Conservation (phyloP, 306 rosid species). For the Malus sieversii region DNA sequence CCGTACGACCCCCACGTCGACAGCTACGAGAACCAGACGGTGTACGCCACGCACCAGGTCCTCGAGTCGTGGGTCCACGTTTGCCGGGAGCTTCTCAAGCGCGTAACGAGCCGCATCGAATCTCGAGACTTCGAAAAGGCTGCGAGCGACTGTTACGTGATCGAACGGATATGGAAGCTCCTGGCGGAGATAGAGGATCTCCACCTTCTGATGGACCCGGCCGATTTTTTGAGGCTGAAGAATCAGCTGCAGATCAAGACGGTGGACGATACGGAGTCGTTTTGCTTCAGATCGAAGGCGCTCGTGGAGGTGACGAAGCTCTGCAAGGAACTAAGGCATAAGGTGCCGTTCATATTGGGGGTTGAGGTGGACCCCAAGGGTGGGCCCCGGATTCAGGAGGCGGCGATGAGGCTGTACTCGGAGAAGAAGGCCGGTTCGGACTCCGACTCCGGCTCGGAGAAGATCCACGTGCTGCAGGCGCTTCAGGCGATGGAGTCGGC, state of each 20-base stretch:
- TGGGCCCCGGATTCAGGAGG: constrained; percentile 87
- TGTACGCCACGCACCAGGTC: constrained; percentile 76
- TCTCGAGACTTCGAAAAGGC: constrained; percentile 36
- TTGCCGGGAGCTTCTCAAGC: constrained; percentile 33
- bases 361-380: constrained; percentile 90
- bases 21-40: constrained; percentile 58
- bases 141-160: constrained; percentile 45
- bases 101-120: constrained; percentile 36
- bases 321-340: constrained; percentile 63
- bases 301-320: constrained; percentile 52
- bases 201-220: constrained; percentile 80
- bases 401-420: constrained; percentile 76
- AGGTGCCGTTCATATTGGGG: constrained; percentile 60
- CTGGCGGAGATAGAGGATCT: constrained; percentile 60
- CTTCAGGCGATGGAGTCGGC: constrained; percentile 70
- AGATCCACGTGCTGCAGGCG: constrained; percentile 65
- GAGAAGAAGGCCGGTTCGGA: constrained; percentile 40
- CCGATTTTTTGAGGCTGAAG: constrained; percentile 64
- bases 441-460: constrained; percentile 25
- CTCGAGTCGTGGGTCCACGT: constrained; percentile 59
- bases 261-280: constrained; percentile 41
- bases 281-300: constrained; percentile 67
- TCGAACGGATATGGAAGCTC: constrained; percentile 79
- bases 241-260: constrained; percentile 35
- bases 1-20: constrained; percentile 36